Evolutionary conservation across 495 filamentous ascomycete genomes (phyloP).

Genomic region (Penicillium verhagenii): DNA sequence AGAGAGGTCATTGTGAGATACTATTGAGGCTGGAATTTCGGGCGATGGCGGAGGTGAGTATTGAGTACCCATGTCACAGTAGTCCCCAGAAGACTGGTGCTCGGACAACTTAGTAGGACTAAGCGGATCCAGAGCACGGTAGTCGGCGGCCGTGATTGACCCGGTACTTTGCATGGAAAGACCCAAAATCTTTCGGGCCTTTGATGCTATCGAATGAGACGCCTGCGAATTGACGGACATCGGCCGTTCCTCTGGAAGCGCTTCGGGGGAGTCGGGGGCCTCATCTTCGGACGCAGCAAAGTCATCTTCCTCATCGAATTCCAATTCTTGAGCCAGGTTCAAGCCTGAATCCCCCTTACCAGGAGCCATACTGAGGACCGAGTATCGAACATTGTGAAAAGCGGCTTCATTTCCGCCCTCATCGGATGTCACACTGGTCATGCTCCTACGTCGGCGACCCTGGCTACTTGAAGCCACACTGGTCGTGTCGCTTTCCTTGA

Average conservation of each 20-base stretch:
- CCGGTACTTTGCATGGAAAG: conserved; percentile 37
- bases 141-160: conserved; percentile 22
- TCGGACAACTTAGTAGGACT: conserved; percentile 12
- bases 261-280: conserved; percentile 17
- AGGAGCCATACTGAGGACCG: conserved; percentile 54
- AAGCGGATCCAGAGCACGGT: conserved; percentile 16
- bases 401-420: conserved; percentile 36
- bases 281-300: conserved; percentile 41
- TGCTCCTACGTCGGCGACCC: conserved; percentile 51
- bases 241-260: conserved; percentile 49
- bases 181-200: conserved; percentile 52
- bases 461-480: conserved; percentile 78
- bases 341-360: conserved; percentile 61
- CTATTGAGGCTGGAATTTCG: conserved; percentile 27
- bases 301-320: conserved; percentile 77
- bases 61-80: conserved; percentile 76
- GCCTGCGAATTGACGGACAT: conserved; percentile 42
- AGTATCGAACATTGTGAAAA: conserved; percentile 57
- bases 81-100: conserved; percentile 30
- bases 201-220: conserved; percentile 40
- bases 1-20: background rate
- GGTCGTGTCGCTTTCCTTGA: conserved; percentile 64
- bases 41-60: conserved; percentile 81
- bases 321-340: conserved; percentile 87
- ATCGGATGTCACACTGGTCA: conserved; percentile 63